phyloP scores from a whole-genome alignment of 2,329 filamentous ascomycete genomes.

The Venturiaceae sp. region DNA sequence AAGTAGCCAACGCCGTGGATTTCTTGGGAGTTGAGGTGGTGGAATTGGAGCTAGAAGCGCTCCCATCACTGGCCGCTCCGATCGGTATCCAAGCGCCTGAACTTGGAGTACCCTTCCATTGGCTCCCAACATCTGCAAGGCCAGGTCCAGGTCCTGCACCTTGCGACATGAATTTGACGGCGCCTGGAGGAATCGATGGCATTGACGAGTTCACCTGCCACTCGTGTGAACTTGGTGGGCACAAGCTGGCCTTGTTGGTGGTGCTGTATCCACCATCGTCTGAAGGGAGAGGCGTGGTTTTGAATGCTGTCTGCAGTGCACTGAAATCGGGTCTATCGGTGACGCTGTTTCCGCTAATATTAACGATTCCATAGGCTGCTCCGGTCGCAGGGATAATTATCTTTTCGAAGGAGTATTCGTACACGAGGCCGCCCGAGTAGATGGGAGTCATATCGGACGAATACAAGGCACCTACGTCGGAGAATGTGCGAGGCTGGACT shows the following conservation, averaged over 20 bases:
- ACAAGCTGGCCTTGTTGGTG: slow-evolving; percentile 40
- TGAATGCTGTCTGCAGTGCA: slow-evolving; percentile 41
- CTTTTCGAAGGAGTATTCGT: slow-evolving; percentile 79
- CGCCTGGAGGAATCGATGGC: slow-evolving; percentile 46
- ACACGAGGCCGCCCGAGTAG: slow-evolving; percentile 92
- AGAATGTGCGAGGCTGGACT: slow-evolving; percentile 69
- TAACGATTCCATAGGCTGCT: slow-evolving; percentile 74
- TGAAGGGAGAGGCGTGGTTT: slow-evolving; percentile 38
- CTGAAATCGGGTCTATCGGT: slow-evolving; percentile 54
- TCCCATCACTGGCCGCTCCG: no score
- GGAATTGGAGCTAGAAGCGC: no score
- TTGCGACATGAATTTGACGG: slow-evolving; percentile 45
- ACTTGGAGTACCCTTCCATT: slow-evolving; percentile 38
- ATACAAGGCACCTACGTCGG: slow-evolving; percentile 74
- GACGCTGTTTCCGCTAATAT: slow-evolving; percentile 40
- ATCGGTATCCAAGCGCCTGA: no score
- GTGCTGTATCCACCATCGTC: slow-evolving; percentile 52
- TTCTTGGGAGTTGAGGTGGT: no score
- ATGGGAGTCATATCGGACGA: slow-evolving; percentile 72
- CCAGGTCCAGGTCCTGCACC: slow-evolving; percentile 51
- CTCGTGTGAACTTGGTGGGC: slow-evolving; percentile 41
- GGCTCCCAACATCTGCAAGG: slow-evolving; percentile 39
- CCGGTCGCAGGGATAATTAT: no score
- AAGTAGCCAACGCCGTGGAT: no score
- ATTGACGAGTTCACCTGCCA: slow-evolving; percentile 48